Conservation (phyloP, 805 yeast genomes). For the Hyphopichia homilentoma region DNA sequence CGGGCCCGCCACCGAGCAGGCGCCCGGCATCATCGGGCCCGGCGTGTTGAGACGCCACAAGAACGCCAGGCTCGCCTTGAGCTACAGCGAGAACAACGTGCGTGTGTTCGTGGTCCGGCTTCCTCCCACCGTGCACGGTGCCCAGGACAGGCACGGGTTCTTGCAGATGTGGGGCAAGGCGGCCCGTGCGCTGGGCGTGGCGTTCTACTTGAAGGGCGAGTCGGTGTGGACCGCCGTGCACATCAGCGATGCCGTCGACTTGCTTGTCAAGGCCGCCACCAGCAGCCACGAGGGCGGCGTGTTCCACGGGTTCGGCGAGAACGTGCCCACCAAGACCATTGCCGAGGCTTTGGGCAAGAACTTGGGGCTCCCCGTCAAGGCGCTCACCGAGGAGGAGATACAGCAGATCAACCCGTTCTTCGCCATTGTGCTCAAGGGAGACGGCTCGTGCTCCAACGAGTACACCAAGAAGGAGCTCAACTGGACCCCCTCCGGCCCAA, state of each 20-base stretch:
- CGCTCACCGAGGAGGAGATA: conserved; percentile 1
- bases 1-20: conserved; percentile 7
- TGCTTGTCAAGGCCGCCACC: background rate
- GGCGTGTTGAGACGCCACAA: conserved; percentile 10
- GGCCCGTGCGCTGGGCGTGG: no score
- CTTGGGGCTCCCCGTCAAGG: conserved; percentile 8
- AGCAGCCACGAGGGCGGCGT: background rate
- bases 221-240: background rate
- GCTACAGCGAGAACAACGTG: conserved; percentile 20
- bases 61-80: conserved; percentile 4
- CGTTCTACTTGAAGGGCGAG: background rate
- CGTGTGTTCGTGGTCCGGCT: conserved; percentile 20
- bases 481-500: no score
- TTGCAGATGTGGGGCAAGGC: background rate
- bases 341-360: conserved; percentile 20
- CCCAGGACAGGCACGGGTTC: conserved; percentile 11
- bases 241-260: background rate
- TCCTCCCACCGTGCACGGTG: conserved; percentile 32
- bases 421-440: no score
- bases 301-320: conserved; percentile 13
- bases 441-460: no score
- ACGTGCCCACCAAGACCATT: conserved; percentile 16
- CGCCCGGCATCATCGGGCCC: conserved; percentile 1
- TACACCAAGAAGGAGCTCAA: no score
- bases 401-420: no score